Percentiles rank a stretch among this genome's conserved stretches.
phyloP scores from a whole-genome alignment of 78 protist genomes.

The Dictyostelium purpureum region DNA sequence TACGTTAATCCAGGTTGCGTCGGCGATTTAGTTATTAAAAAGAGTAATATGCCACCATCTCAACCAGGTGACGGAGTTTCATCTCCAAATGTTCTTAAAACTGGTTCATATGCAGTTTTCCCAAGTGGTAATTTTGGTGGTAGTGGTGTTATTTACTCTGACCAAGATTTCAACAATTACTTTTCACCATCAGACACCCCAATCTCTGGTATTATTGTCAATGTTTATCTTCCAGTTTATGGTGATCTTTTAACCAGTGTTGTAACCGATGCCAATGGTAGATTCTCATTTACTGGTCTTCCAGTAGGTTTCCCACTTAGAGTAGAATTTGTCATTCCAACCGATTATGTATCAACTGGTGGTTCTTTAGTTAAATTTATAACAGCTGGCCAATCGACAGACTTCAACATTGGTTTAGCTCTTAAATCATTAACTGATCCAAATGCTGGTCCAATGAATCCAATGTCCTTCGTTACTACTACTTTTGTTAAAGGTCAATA shows the following conservation, averaged over 20 bases:
- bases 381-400: neutral
- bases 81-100: neutral
- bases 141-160: neutral
- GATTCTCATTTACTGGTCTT: conserved; percentile 17
- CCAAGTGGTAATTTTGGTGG: neutral
- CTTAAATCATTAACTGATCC: neutral
- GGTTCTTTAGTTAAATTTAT: neutral
- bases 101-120: neutral
- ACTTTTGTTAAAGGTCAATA: conserved; percentile 27
- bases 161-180: neutral
- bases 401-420: neutral
- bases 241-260: neutral
- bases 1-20: conserved; percentile 6
- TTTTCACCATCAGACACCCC: neutral
- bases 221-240: neutral
- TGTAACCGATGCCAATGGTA: neutral
- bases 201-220: neutral
- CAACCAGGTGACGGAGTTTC: neutral
- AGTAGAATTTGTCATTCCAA: neutral
- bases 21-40: neutral
- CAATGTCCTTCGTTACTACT: conserved; percentile 28
- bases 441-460: neutral
- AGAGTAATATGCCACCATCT: neutral
- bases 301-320: neutral
- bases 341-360: conserved; percentile 25